Evolutionary conservation across 805 yeast genomes (phyloP), one percentile per base, ranked within the genome.

Genomic region (Candida mattraensis): DNA sequence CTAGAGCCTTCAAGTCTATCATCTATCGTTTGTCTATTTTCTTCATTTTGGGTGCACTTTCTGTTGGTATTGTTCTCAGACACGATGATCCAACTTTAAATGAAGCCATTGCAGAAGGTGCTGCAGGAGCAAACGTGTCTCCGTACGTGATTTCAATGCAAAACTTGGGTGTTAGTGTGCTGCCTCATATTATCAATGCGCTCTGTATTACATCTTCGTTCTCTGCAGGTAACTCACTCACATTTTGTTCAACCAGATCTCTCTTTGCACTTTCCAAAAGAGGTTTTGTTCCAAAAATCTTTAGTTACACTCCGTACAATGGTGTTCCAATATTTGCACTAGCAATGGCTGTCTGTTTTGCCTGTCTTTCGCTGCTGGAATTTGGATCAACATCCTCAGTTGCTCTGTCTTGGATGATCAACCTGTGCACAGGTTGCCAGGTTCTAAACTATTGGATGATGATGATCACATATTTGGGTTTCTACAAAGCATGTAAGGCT

Each of bases 81-180:
- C 75, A 75, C 47, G 76, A 83, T 50, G 89, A 85, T 53, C 76
- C 82, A 3, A 61, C 58, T 5, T 63, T 87, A 42, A 62, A 73
- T 0, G 67, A 64, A 6, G 85, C 89, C 7, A 68, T 82, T 33
- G 66, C 69, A 14, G 65, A 70, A 13, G 72, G 80, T 27, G 72
- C 78, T 33, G 83, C 89, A 0, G 91, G 91, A 37, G 95, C 84
- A 1, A 83, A 79, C 22, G 77, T 86, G 5, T 78, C 88, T 15
- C 93, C 95, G 1, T 85, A 81, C 51, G 93, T 85, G 33, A 76
- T 87, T 49, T 91, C 91, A 3, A 86, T 87, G 87, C 70, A 69
- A 38, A 76, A 79, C 44, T 62, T 86, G 50, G 71, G 76, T 1
- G 82, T 87, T 34, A 74, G 66, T 19, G 80, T 73, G 0, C 66